Conservation (phyloP, 1,139 yeast genomes). For the Kluyveromyces sp. region DNA sequence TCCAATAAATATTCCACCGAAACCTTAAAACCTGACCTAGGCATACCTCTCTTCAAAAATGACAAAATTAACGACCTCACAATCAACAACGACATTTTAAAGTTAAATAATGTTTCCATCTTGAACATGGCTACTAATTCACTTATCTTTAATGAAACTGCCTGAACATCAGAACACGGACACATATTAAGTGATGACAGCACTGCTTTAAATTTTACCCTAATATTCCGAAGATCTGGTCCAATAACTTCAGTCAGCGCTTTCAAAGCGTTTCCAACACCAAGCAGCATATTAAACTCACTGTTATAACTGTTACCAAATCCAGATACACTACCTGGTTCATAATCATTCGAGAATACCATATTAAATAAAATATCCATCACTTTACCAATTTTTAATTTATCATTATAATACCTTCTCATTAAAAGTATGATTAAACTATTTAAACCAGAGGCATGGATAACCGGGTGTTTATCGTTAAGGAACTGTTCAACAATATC, state of each 20-base stretch:
- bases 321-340: not conserved
- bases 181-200: conserved; percentile 21
- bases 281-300: not conserved
- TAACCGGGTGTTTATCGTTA: conserved; percentile 80
- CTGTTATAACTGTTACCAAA: not conserved
- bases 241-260: conserved; percentile 7
- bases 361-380: conserved; percentile 27
- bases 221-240: not conserved
- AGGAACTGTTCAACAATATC: conserved; percentile 37
- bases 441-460: conserved; percentile 64
- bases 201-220: conserved; percentile 21
- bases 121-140: conserved; percentile 26
- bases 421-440: conserved; percentile 52
- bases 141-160: conserved; percentile 20
- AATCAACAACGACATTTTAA: conserved; percentile 17
- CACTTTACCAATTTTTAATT: conserved; percentile 36
- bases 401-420: conserved; percentile 44
- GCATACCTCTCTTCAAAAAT: not conserved
- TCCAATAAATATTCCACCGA: conserved; percentile 35
- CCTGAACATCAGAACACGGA: conserved; percentile 18
- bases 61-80: conserved; percentile 23
- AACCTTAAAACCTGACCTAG: conserved; percentile 23
- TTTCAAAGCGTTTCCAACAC: not conserved
- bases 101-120: conserved; percentile 22
- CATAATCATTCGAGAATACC: conserved; percentile 18